These are phyloP conservation scores for Fusarium haematococcum DNA, from an alignment of 2,329 filamentous ascomycete species.

Conservation along the genomic window DNA sequence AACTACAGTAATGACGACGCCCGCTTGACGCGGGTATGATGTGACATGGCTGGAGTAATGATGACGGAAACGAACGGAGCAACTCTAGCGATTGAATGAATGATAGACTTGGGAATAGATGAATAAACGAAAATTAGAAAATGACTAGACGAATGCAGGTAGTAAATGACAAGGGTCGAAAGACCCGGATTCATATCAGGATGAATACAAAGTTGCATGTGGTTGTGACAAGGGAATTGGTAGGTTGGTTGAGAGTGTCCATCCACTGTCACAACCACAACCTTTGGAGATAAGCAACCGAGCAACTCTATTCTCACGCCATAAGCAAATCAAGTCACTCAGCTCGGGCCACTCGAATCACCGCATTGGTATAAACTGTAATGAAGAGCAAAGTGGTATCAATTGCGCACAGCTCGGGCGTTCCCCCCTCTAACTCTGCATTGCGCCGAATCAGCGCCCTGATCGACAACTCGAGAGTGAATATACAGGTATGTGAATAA, in stretches of 20 bases:
- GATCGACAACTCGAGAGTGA: slow-evolving; percentile 1
- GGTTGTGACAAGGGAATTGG: neutral
- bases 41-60: slow-evolving; percentile 5
- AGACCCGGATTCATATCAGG: neutral
- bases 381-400: slow-evolving; percentile 40
- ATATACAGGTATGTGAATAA: slow-evolving; percentile 17
- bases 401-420: slow-evolving; percentile 36
- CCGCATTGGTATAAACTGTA: neutral
- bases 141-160: neutral
- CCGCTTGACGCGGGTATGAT: slow-evolving; percentile 6
- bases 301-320: neutral
- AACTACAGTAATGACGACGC: neutral
- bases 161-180: neutral
- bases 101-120: neutral
- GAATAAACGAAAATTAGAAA: slow-evolving; percentile 6
- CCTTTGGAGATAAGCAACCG: neutral
- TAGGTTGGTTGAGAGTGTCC: neutral
- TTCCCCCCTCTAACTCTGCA: slow-evolving; percentile 22
- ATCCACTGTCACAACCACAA: neutral
- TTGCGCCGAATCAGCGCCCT: slow-evolving; percentile 4
- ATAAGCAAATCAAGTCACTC: neutral
- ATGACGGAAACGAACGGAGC: slow-evolving; percentile 1
- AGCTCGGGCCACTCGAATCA: neutral
- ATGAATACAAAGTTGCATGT: neutral
- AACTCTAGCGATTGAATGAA: slow-evolving; percentile 1